Evolutionary conservation across 306 rosid species (phyloP), one percentile per base, ranked within the genome.

Genomic region (Leucaena leucocephala): DNA sequence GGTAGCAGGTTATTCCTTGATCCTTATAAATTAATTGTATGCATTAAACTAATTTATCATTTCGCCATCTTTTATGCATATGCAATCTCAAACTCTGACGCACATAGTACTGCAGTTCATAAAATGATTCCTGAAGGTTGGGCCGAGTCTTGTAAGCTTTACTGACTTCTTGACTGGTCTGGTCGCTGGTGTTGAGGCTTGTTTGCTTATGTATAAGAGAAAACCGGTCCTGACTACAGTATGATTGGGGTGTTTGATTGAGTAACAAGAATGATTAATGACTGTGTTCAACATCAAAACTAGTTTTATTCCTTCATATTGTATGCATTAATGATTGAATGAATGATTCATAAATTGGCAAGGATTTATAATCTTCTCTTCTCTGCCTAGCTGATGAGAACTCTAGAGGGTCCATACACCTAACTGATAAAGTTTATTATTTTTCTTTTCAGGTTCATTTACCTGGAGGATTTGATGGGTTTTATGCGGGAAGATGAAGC

Each of bases 401-500:
- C 64, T 58, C 35, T 21, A 58, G 38, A 22, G 36, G 64, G 10
- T 21, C 36, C 64, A 58, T 22, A 8, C 15, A 22, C 14, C 16
- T 16, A 3, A 36, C 36, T 50, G 7, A 49, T 8, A 46, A 33
- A 27, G 19, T 38, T 73, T 55, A 17, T 36, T 74, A 21, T 58
- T 14, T 21, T 40, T 57, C n/a, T 61, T 33, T 68, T 80, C 65
- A 90, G 95, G 82, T 80, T 45, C 77, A 85, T 90, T 27, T 52
- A 80, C 82, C 22, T 68, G 69, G 91, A 87, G 55, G 95, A 90
- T 57, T 82, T 90, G 65, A 69, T 80, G 91, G 87, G 92, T 62
- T 90, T 90, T 87, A 77, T 90, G 92, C 73, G 49, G 81, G 92
- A 88, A 80, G 95, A 85, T 2, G 91, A 87, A 84, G 90, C 89